Evolutionary conservation across 2,329 filamentous ascomycete genomes (phyloP).

Genomic region (Exophiala lecanii-corni): DNA sequence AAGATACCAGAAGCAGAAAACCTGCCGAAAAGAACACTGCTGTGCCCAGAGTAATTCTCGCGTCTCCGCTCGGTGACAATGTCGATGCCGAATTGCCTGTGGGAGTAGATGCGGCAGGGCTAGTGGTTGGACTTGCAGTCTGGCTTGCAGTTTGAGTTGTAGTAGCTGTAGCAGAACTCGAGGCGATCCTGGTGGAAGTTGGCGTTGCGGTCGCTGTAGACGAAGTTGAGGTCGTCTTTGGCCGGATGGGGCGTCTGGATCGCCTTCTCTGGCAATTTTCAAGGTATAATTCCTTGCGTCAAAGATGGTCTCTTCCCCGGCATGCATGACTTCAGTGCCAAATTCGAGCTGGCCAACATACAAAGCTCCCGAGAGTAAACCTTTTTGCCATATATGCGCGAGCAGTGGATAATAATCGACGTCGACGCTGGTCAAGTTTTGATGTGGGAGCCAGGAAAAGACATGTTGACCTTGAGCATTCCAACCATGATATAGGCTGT

Average conservation of each 20-base stretch:
- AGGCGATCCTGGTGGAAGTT: neutral
- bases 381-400: slow-evolving; percentile 16
- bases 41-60: too few species aligned
- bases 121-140: neutral
- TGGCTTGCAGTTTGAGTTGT: neutral
- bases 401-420: slow-evolving; percentile 16
- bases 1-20: too few species aligned
- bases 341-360: slow-evolving; percentile 18
- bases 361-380: slow-evolving; percentile 12
- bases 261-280: slow-evolving; percentile 12
- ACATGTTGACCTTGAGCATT: slow-evolving; percentile 19
- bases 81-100: too few species aligned
- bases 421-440: slow-evolving; percentile 16
- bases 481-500: slow-evolving; percentile 18
- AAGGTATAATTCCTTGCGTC: slow-evolving; percentile 8
- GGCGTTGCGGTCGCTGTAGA: slow-evolving; percentile 1
- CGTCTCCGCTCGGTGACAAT: too few species aligned
- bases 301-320: slow-evolving; percentile 11
- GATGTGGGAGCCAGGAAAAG: slow-evolving; percentile 17
- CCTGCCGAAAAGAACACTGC: too few species aligned
- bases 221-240: slow-evolving; percentile 6
- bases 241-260: slow-evolving; percentile 11
- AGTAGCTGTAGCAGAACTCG: neutral
- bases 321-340: slow-evolving; percentile 19
- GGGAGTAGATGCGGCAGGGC: too few species aligned